A percentile compares a stretch with the other conserved stretches of the same genome.
phyloP scores from a whole-genome alignment of 352 stramenopile species.

The Phytophthora constricta region DNA sequence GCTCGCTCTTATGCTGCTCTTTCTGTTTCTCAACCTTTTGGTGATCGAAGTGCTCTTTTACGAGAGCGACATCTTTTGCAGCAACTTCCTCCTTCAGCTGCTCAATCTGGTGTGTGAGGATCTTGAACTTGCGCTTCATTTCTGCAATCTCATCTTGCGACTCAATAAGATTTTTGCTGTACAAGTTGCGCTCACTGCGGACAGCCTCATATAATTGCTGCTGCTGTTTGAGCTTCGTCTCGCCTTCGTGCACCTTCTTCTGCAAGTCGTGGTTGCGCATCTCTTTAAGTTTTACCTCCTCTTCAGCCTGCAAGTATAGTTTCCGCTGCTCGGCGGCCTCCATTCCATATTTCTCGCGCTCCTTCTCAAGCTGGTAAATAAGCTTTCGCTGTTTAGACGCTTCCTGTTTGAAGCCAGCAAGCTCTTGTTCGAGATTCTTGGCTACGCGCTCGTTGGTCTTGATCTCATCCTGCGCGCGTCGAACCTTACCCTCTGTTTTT shows the following conservation, averaged over 20 bases:
- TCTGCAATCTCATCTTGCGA: slow-evolving; percentile 95
- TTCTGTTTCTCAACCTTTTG: slow-evolving; percentile 96
- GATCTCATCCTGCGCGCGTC: slow-evolving; percentile 89
- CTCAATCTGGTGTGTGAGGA: slow-evolving; percentile 96
- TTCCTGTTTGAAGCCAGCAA: slow-evolving; percentile 86
- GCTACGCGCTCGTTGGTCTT: slow-evolving; percentile 93
- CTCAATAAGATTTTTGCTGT: slow-evolving; percentile 97
- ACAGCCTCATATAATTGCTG: slow-evolving; percentile 96
- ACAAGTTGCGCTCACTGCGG: slow-evolving; percentile 94
- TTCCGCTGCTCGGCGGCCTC: slow-evolving; percentile 87
- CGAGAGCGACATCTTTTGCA: slow-evolving; percentile 94
- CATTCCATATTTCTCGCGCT: slow-evolving; percentile 92
- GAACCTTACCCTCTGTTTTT: slow-evolving; percentile 86
- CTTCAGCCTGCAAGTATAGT: slow-evolving; percentile 84
- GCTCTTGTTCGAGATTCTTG: slow-evolving; percentile 85
- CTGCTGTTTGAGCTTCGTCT: slow-evolving; percentile 96
- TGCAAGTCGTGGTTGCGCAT: slow-evolving; percentile 86
- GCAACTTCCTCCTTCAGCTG: slow-evolving; percentile 97
- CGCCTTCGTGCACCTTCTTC: slow-evolving; percentile 90
- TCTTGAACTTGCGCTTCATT: slow-evolving; percentile 98
- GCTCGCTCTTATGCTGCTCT: slow-evolving; percentile 94
- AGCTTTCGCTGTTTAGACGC: slow-evolving; percentile 90
- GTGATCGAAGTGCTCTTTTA: slow-evolving; percentile 97
- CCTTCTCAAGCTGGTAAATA: slow-evolving; percentile 93
- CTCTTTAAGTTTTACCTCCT: slow-evolving; percentile 81